Conservation (phyloP, 257 asterid genomes). For the Salvia splendens region DNA sequence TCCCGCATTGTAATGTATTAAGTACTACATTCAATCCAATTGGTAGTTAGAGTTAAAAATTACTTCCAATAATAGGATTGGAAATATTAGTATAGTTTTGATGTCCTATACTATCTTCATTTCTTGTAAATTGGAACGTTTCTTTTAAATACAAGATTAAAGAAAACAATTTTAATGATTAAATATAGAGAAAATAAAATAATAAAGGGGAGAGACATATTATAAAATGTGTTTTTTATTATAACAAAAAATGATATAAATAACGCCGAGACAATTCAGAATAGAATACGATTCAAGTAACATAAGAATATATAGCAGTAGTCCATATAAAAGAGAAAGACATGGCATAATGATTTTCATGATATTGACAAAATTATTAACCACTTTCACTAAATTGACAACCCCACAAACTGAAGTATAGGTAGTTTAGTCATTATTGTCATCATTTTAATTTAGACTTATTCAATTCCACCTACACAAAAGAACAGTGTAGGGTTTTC, state of each 20-base stretch:
- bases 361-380: conserved; percentile 28
- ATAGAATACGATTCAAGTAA: too few relatives aligned
- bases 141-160: too few relatives aligned
- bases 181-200: too few relatives aligned
- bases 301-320: neutral
- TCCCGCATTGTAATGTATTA: conserved; percentile 32
- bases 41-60: neutral
- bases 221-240: too few relatives aligned
- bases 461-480: neutral
- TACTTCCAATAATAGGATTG: neutral
- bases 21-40: neutral
- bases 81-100: conserved; percentile 7
- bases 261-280: too few relatives aligned
- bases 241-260: too few relatives aligned
- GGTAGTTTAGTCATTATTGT: neutral
- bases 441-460: neutral
- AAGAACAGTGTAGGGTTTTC: neutral
- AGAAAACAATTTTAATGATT: too few relatives aligned
- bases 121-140: too few relatives aligned
- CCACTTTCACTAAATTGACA: conserved; percentile 24
- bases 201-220: too few relatives aligned
- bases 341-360: conserved; percentile 14
- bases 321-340: conserved; percentile 9
- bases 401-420: conserved; percentile 26
- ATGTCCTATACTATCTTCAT: neutral